A percentile compares a stretch with the other conserved stretches of the same genome.
Evolutionary conservation across 176 grass and related monocot genomes (phyloP).

Genomic region (Tillandsia leiboldiana): DNA sequence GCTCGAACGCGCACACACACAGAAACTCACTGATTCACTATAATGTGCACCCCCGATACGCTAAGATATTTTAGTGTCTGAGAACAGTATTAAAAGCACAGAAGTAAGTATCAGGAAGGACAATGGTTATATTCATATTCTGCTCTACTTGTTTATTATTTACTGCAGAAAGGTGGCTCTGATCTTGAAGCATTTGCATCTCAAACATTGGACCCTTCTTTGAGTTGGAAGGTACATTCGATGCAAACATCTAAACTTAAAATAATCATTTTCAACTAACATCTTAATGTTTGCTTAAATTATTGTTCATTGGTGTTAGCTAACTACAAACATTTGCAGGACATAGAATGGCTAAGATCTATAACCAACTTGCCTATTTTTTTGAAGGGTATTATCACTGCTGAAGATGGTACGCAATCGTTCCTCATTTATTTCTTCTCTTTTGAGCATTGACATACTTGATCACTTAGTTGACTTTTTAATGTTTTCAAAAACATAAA

Average conservation of each 20-base stretch:
- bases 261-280: no score
- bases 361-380: conserved; percentile 71
- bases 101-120: no score
- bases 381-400: conserved; percentile 69
- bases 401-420: conserved; percentile 51
- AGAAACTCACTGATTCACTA: no score
- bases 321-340: conserved; percentile 26
- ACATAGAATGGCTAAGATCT: conserved; percentile 68
- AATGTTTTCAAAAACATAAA: conserved; percentile 5
- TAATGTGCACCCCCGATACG: no score
- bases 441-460: neutral
- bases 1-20: no score
- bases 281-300: conserved; percentile 7
- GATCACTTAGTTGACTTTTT: neutral
- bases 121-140: neutral
- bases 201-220: conserved; percentile 55
- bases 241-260: neutral
- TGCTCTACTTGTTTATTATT: conserved; percentile 10
- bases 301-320: neutral
- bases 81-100: no score
- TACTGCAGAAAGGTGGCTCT: conserved; percentile 47
- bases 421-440: neutral
- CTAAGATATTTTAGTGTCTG: no score
- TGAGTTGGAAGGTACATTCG: conserved; percentile 62
- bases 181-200: conserved; percentile 39